A percentile compares a stretch with the other conserved stretches of the same genome.
Evolutionary conservation across 306 rosid genomes (phyloP).

Genomic region (Sphenostylis stenocarpa): DNA sequence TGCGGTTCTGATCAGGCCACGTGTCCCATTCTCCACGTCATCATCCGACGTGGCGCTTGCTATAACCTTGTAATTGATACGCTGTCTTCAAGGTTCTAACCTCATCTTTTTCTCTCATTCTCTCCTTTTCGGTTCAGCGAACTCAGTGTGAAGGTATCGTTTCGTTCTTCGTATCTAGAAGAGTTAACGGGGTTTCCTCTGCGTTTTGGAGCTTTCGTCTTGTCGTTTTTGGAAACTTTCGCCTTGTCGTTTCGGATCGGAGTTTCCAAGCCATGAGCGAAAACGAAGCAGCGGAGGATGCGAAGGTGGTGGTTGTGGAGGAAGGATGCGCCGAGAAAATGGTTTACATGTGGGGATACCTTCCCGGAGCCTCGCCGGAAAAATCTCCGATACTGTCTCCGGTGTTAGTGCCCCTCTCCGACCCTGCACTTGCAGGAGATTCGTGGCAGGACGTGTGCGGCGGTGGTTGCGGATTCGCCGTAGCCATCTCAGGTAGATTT

Average conservation of each 20-base stretch:
- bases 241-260: conserved; percentile 9
- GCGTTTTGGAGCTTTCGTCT: conserved; percentile 17
- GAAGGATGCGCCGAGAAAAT: conserved; percentile 41
- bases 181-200: neutral
- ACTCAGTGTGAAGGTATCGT: conserved; percentile 36
- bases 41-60: conserved; percentile 46
- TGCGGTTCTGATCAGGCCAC: conserved; percentile 54
- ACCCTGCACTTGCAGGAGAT: conserved; percentile 36
- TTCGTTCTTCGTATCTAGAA: neutral
- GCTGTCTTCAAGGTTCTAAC: neutral
- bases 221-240: conserved; percentile 12
- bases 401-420: conserved; percentile 43
- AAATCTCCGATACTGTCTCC: conserved; percentile 65
- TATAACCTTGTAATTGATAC: conserved; percentile 51
- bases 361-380: conserved; percentile 79
- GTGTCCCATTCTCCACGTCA: conserved; percentile 40
- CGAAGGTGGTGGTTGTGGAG: conserved; percentile 38
- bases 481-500: conserved; percentile 80
- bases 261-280: conserved; percentile 48
- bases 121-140: neutral
- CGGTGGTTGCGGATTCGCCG: conserved; percentile 96
- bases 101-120: neutral
- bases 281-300: conserved; percentile 41
- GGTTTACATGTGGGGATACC: conserved; percentile 88
- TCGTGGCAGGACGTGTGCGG: conserved; percentile 77